These are phyloP conservation scores for Strombidium stylifer DNA, from an alignment of 73 alveolate genomes.

Conservation along the genomic window DNA sequence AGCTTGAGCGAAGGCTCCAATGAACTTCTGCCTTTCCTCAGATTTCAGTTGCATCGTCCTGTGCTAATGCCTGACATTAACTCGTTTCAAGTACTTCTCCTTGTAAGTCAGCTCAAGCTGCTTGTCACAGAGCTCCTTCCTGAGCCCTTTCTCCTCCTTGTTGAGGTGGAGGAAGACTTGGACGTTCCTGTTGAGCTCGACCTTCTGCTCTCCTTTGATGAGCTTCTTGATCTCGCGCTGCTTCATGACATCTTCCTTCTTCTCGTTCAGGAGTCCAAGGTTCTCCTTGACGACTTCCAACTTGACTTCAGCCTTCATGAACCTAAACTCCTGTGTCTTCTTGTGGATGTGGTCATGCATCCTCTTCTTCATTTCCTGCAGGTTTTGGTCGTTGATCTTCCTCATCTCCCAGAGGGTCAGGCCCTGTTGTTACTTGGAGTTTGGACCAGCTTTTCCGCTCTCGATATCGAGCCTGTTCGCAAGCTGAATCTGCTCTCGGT, in stretches of 20 bases:
- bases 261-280: not conserved
- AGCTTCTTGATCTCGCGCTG: slow-evolving; percentile 31
- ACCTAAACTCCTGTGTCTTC: not conserved
- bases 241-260: slow-evolving; percentile 41
- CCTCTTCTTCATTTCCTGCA: not conserved
- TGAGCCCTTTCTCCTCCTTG: slow-evolving; percentile 33
- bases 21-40: slow-evolving; percentile 17
- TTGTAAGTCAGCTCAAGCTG: slow-evolving; percentile 6
- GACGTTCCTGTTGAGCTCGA: slow-evolving; percentile 23
- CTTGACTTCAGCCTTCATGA: not conserved
- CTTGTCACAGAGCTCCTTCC: slow-evolving; percentile 41
- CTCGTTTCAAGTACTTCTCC: slow-evolving; percentile 11
- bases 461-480: no score
- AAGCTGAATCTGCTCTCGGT: no score
- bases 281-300: not conserved
- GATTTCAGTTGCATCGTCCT: not conserved
- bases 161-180: slow-evolving; percentile 33
- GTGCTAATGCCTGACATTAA: slow-evolving; percentile 2
- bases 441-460: no score
- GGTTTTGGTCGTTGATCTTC: not conserved
- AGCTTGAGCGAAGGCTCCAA: slow-evolving; percentile 41
- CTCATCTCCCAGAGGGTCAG: not conserved
- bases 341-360: not conserved
- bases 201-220: slow-evolving; percentile 40
- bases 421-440: no score